Evolutionary conservation across 495 filamentous ascomycete genomes (phyloP).

Genomic region (Hyaloscypha hepaticicola): DNA sequence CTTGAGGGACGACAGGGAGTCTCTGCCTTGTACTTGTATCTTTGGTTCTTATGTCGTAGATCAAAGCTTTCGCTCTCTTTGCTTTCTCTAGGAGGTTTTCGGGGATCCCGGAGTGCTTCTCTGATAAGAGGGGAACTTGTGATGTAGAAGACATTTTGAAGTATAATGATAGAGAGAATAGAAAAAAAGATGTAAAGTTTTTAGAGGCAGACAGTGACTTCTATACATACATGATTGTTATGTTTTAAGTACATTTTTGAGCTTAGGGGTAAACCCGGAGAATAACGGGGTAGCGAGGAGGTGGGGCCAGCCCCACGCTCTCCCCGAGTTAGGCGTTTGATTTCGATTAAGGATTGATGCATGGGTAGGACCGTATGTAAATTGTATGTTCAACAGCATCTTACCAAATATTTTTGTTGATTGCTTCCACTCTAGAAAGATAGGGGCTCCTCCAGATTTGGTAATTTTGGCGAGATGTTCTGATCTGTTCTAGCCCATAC

Average conservation of each 20-base stretch:
- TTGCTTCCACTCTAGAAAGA: too few relatives aligned
- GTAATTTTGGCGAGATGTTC: too few relatives aligned
- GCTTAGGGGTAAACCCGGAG: not conserved
- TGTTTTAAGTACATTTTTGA: not conserved
- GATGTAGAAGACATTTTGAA: not conserved
- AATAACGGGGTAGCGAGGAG: not conserved
- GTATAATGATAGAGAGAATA: not conserved
- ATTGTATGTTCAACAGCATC: too few relatives aligned
- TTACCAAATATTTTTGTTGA: too few relatives aligned
- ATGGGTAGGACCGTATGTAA: too few relatives aligned
- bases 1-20: constrained; percentile 3
- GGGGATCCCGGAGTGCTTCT: constrained; percentile 1
- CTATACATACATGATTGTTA: too few relatives aligned
- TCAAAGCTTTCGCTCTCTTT: not conserved
- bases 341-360: too few relatives aligned
- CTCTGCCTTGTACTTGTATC: not conserved
- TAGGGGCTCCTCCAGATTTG: too few relatives aligned
- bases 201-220: too few relatives aligned
- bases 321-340: not conserved
- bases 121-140: not conserved
- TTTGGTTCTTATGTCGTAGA: not conserved
- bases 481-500: too few relatives aligned
- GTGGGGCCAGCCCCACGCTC: not conserved
- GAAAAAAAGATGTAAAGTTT: not conserved
- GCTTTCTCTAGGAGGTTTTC: not conserved